These are phyloP conservation scores for Euphrasia arctica DNA, from an alignment of 305 asterid genomes.

Conservation along the genomic window DNA sequence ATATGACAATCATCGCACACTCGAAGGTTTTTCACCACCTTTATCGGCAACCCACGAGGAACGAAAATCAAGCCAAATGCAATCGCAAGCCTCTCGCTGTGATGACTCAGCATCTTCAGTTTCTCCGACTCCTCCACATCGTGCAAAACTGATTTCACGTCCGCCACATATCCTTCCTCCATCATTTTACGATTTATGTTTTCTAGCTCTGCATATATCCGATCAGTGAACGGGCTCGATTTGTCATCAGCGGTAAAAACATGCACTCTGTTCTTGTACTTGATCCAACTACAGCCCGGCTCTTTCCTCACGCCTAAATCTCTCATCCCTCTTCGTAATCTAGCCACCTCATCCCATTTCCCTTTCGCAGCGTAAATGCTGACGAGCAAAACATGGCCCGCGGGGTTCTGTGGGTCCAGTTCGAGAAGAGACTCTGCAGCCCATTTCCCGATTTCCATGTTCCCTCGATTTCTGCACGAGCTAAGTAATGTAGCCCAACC, in stretches of 20 bases:
- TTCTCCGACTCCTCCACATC: conserved; percentile 72
- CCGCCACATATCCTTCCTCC: conserved; percentile 72
- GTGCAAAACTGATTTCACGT: conserved; percentile 64
- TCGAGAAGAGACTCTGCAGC: conserved; percentile 83
- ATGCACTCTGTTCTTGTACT: conserved; percentile 76
- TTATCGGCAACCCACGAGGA: conserved; percentile 56
- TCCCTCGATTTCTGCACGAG: conserved; percentile 69
- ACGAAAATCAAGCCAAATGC: conserved; percentile 81
- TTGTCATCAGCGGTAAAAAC: conserved; percentile 87
- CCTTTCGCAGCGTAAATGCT: conserved; percentile 76
- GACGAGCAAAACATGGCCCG: conserved; percentile 79
- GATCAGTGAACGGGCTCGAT: conserved; percentile 62
- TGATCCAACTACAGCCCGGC: conserved; percentile 94
- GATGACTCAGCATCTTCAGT: conserved; percentile 65
- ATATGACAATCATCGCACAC: conserved; percentile 85
- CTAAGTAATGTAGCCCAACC: conserved; percentile 91
- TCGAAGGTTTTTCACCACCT: conserved; percentile 87
- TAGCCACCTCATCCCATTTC: conserved; percentile 82
- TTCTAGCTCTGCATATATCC: conserved; percentile 62
- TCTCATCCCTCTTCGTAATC: conserved; percentile 72
- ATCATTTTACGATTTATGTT: conserved; percentile 53
- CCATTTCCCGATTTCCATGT: conserved; percentile 86
- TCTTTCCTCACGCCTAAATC: conserved; percentile 74
- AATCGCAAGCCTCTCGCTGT: conserved; percentile 91
- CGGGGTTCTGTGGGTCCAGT: conserved; percentile 73